A percentile compares a stretch with the other conserved stretches of the same genome.
These are phyloP conservation scores for Fusarium sp. DNA, from an alignment of 2,329 filamentous ascomycete species.

Conservation along the genomic window DNA sequence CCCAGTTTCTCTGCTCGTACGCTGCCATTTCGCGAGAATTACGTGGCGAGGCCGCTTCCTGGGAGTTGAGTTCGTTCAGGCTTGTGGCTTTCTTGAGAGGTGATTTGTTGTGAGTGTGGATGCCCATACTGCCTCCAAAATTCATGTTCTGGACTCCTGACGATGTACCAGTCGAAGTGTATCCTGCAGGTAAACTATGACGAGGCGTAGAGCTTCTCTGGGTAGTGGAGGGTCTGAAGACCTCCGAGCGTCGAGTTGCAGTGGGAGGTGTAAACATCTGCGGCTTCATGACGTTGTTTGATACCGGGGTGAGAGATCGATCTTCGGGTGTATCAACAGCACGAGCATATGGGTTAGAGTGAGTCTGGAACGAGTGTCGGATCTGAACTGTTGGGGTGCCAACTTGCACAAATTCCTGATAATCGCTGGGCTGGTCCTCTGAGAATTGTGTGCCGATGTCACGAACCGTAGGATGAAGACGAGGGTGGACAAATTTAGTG, in stretches of 20 bases:
- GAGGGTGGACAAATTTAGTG: conserved; percentile 93
- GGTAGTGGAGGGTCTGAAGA: conserved; percentile 51
- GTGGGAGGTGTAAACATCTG: conserved; percentile 62
- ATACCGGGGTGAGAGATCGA: conserved; percentile 52
- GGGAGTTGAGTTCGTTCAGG: conserved; percentile 69
- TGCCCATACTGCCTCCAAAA: conserved; percentile 82
- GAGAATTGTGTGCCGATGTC: conserved; percentile 86
- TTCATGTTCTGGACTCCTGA: conserved; percentile 47
- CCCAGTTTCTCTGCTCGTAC: conserved; percentile 64
- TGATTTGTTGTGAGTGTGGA: conserved; percentile 84
- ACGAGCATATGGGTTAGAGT: conserved; percentile 85
- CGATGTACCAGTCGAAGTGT: conserved; percentile 50
- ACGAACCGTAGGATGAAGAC: conserved; percentile 83
- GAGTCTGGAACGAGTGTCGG: conserved; percentile 83
- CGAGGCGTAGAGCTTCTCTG: conserved; percentile 52
- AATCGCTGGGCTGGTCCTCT: conserved; percentile 59
- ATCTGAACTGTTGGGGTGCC: conserved; percentile 74
- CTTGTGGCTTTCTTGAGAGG: conserved; percentile 84
- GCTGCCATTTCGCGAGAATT: conserved; percentile 75
- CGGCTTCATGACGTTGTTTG: conserved; percentile 57
- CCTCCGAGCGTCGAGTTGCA: conserved; percentile 53
- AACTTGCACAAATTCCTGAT: conserved; percentile 61
- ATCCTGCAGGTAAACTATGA: conserved; percentile 55
- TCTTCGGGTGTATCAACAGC: conserved; percentile 63
- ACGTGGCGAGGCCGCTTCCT: conserved; percentile 63